Conservation (phyloP, 2,329 filamentous ascomycete species). For the Pyricularia grisea region DNA sequence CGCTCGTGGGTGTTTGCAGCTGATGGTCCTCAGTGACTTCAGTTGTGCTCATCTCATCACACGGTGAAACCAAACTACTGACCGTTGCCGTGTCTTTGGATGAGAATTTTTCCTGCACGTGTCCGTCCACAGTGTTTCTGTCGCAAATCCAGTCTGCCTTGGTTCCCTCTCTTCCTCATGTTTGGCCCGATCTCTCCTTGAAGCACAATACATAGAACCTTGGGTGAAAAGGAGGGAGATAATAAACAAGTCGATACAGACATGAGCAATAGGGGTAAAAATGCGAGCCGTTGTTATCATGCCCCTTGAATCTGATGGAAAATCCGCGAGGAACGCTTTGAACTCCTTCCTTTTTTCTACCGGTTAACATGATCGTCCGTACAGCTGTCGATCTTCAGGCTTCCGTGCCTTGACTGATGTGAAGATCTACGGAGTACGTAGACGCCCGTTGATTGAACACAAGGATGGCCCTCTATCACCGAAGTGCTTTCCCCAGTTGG, state of each 20-base stretch:
- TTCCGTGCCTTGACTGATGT: neutral
- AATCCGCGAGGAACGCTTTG: neutral
- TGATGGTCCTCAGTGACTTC: neutral
- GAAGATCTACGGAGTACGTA: neutral
- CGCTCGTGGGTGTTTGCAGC: neutral
- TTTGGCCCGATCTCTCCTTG: neutral
- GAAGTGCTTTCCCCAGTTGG: neutral
- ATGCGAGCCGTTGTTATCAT: neutral
- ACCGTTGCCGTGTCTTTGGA: neutral
- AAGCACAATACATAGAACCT: neutral
- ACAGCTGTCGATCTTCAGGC: neutral
- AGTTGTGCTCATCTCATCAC: neutral
- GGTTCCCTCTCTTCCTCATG: neutral
- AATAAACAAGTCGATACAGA: neutral
- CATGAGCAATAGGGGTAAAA: neutral
- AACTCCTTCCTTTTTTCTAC: neutral
- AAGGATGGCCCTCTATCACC: neutral
- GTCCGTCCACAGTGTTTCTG: neutral
- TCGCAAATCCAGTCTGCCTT: neutral
- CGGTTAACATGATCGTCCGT: neutral
- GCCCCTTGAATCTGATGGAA: neutral
- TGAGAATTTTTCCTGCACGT: neutral
- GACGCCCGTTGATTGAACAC: neutral
- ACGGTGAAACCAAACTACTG: neutral
- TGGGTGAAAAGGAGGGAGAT: neutral